Conservation (phyloP, 1,139 yeast species). For the Candida dubliniensis region DNA sequence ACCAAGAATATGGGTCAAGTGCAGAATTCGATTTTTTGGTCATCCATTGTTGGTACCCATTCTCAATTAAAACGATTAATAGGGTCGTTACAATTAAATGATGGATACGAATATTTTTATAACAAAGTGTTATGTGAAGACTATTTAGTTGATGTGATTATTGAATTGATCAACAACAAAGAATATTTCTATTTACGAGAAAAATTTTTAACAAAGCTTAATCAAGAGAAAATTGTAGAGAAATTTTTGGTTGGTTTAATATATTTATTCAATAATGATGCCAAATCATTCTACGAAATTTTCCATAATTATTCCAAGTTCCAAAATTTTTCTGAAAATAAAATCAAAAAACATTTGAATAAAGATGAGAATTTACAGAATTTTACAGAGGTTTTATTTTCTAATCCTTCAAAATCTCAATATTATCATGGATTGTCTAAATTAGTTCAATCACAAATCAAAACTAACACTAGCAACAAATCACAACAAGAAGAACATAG, state of each 20-base stretch:
- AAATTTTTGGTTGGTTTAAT: slow-evolving; percentile 38
- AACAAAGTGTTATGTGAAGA: slow-evolving; percentile 18
- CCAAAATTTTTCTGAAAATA: slow-evolving; percentile 8
- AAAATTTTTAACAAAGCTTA: slow-evolving; percentile 24
- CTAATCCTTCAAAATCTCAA: slow-evolving; percentile 18
- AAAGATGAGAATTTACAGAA: slow-evolving; percentile 17
- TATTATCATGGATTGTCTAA: slow-evolving; percentile 39
- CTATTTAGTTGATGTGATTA: slow-evolving; percentile 29
- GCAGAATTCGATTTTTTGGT: slow-evolving; percentile 31
- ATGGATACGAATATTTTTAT: slow-evolving; percentile 29
- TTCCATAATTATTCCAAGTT: slow-evolving; percentile 23
- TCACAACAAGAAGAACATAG: slow-evolving; percentile 17
- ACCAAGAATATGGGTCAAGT: slow-evolving; percentile 16
- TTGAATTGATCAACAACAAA: slow-evolving; percentile 33
- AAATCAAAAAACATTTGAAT: slow-evolving; percentile 13
- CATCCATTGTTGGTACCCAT: slow-evolving; percentile 22
- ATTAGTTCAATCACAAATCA: slow-evolving; percentile 25
- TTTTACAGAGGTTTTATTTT: slow-evolving; percentile 24
- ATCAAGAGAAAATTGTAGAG: slow-evolving; percentile 17
- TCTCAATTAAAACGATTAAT: slow-evolving; percentile 23
- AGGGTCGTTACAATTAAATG: slow-evolving; percentile 20
- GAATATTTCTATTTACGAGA: slow-evolving; percentile 26
- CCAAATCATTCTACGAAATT: slow-evolving; percentile 22
- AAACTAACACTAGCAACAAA: neutral
- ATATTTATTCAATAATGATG: slow-evolving; percentile 31